phyloP scores from a whole-genome alignment of 441 rosid genomes.

The Erysimum pusillum region DNA sequence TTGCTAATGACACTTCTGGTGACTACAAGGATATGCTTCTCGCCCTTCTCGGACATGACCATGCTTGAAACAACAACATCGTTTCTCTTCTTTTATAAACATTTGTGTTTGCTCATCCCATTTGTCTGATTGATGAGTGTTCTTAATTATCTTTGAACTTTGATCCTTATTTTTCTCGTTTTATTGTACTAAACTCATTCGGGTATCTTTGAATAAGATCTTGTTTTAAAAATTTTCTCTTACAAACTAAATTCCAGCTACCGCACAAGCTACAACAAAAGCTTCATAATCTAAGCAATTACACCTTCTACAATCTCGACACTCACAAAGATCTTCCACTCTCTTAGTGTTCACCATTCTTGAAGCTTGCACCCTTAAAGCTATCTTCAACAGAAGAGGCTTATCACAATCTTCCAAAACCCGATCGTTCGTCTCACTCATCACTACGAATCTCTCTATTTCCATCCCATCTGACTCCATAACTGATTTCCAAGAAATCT shows the following conservation, averaged over 20 bases:
- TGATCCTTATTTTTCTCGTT: slow-evolving; percentile 1
- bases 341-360: slow-evolving; percentile 36
- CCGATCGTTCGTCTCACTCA: slow-evolving; percentile 44
- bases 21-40: slow-evolving; percentile 86
- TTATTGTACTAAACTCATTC: slow-evolving; percentile 4
- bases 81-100: slow-evolving; percentile 12
- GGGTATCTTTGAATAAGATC: background rate
- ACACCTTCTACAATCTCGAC: slow-evolving; percentile 49
- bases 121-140: slow-evolving; percentile 20
- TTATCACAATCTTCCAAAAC: slow-evolving; percentile 47
- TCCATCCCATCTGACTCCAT: slow-evolving; percentile 65
- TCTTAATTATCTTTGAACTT: slow-evolving; percentile 1
- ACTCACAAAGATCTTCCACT: slow-evolving; percentile 29
- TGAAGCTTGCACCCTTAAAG: slow-evolving; percentile 53
- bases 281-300: slow-evolving; percentile 59
- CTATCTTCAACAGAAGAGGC: slow-evolving; percentile 64
- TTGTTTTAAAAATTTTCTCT: background rate
- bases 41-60: slow-evolving; percentile 75
- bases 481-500: slow-evolving; percentile 68
- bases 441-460: slow-evolving; percentile 62
- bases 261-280: slow-evolving; percentile 64
- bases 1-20: slow-evolving; percentile 77
- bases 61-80: slow-evolving; percentile 47
- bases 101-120: slow-evolving; percentile 7
- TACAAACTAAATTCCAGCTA: slow-evolving; percentile 48